Percentiles rank a stretch among this genome's conserved stretches.
These are phyloP conservation scores for Zizania palustris DNA, from an alignment of 202 grass and related monocot genomes.

Conservation along the genomic window DNA sequence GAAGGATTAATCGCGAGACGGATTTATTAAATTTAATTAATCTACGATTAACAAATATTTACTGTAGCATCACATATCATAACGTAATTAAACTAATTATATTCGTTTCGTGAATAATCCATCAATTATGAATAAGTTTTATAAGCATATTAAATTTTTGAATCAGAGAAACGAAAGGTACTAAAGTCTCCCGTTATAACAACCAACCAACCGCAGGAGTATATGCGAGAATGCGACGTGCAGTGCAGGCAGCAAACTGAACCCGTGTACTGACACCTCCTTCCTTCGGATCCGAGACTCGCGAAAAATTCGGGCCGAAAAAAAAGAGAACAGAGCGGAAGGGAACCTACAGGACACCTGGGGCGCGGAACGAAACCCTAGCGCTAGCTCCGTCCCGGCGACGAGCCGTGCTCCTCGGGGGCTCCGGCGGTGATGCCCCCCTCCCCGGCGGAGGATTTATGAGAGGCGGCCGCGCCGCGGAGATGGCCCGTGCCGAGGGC, in stretches of 20 bases:
- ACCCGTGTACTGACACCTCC: conserved; percentile 32
- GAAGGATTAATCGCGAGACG: too few relatives aligned
- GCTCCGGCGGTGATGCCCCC: conserved; percentile 48
- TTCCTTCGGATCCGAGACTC: conserved; percentile 72
- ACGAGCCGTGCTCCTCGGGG: conserved; percentile 28
- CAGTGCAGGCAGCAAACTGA: conserved; percentile 24
- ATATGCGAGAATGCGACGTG: background rate
- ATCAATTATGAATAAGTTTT: too few relatives aligned
- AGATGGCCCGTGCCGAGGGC: conserved; percentile 57
- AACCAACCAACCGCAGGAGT: conserved; percentile 9
- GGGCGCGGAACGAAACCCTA: conserved; percentile 80
- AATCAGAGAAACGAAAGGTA: too few relatives aligned
- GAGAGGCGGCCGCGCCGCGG: conserved; percentile 44
- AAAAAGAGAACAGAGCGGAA: conserved; percentile 33
- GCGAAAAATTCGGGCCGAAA: conserved; percentile 52
- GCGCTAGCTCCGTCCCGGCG: conserved; percentile 57
- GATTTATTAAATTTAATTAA: too few relatives aligned
- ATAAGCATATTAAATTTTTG: too few relatives aligned
- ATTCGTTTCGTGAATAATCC: too few relatives aligned
- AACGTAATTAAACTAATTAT: too few relatives aligned
- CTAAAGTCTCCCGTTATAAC: background rate
- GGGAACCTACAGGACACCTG: background rate
- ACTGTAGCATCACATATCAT: too few relatives aligned
- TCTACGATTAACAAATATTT: too few relatives aligned
- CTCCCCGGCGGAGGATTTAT: conserved; percentile 43